These are phyloP conservation scores for Lecanicillium sp. DNA, from an alignment of 2,329 filamentous ascomycete genomes.

Conservation along the genomic window DNA sequence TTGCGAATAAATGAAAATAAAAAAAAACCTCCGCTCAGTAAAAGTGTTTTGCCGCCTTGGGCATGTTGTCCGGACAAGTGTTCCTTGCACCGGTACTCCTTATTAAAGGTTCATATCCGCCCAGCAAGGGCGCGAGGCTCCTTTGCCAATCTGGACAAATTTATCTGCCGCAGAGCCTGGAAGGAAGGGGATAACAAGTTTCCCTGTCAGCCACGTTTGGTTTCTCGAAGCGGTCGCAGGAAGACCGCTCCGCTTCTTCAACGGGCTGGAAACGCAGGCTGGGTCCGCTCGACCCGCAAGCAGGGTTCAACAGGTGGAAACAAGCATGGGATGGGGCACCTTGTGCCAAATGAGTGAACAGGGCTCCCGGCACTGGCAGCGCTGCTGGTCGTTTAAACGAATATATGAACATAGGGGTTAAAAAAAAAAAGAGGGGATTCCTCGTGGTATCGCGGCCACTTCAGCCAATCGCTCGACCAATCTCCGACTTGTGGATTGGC, in stretches of 20 bases:
- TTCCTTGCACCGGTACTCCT: too few relatives aligned
- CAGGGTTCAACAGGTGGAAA: background rate
- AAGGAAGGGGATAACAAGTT: background rate
- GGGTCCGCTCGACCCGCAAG: background rate
- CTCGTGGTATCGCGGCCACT: conserved; percentile 2
- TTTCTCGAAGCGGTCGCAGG: background rate
- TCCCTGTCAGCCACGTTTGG: background rate
- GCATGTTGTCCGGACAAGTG: background rate
- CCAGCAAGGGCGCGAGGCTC: too few relatives aligned
- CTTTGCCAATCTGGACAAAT: too few relatives aligned
- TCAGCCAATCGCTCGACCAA: conserved; percentile 52
- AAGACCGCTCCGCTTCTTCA: background rate
- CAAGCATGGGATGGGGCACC: background rate
- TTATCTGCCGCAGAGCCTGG: conserved; percentile 1
- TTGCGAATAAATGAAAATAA: background rate
- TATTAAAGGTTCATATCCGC: too few relatives aligned
- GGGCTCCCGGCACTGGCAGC: background rate
- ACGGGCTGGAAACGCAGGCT: background rate
- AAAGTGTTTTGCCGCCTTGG: background rate
- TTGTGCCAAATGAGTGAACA: background rate
- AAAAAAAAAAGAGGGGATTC: conserved; percentile 2
- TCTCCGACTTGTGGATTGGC: conserved; percentile 39
- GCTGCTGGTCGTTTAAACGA: background rate
- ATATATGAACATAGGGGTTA: background rate
- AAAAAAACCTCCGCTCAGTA: background rate